Evolutionary conservation across 2,329 filamentous ascomycete genomes (phyloP).

Genomic region (Penicillium hesseltinei): DNA sequence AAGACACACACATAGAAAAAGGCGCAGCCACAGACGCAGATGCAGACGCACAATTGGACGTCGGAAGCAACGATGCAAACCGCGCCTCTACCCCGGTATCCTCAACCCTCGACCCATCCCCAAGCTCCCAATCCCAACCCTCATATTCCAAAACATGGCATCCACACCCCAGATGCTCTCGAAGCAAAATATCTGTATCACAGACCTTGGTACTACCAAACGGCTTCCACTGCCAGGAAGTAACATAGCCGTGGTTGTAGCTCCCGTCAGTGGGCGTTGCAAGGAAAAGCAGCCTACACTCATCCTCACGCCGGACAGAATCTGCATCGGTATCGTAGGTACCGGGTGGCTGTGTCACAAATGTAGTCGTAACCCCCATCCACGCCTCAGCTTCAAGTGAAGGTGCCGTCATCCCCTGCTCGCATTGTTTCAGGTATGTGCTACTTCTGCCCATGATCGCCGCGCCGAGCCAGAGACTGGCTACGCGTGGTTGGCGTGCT

Average conservation of each 20-base stretch:
- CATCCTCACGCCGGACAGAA: neutral
- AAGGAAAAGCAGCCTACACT: neutral
- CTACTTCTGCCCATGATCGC: neutral
- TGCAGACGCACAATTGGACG: too few relatives aligned
- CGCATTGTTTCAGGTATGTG: neutral
- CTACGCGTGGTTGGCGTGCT: neutral
- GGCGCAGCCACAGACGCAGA: too few relatives aligned
- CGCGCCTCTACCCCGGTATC: neutral
- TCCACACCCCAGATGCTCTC: neutral
- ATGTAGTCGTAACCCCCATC: neutral
- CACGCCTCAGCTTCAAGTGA: neutral
- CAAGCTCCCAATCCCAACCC: neutral
- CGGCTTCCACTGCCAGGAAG: neutral
- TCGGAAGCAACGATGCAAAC: neutral
- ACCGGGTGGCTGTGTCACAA: neutral
- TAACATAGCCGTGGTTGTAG: neutral
- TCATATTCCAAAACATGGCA: neutral
- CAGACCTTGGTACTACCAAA: neutral
- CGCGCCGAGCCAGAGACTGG: neutral
- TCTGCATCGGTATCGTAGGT: neutral
- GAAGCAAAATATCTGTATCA: neutral
- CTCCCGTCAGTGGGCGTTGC: neutral
- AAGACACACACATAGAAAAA: neutral
- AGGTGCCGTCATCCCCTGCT: neutral
- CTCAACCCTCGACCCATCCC: neutral